phyloP scores from a whole-genome alignment of 169 alveolate species.

The Plasmodium gonderi region DNA sequence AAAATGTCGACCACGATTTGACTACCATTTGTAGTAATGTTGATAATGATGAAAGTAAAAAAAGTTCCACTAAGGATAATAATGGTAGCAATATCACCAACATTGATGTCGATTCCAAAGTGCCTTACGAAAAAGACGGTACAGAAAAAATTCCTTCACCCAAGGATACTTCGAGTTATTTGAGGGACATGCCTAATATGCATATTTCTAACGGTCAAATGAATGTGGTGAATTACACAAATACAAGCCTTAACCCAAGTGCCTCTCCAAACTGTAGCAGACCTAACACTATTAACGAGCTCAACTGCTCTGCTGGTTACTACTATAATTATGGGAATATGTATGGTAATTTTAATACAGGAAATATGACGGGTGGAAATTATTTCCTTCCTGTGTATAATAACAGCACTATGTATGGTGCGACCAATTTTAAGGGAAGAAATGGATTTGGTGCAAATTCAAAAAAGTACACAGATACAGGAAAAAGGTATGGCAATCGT shows the following conservation, averaged over 20 bases:
- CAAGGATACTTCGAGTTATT: not conserved
- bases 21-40: not conserved
- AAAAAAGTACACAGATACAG: slow-evolving; percentile 16
- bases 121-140: not conserved
- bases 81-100: not conserved
- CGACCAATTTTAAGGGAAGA: not conserved
- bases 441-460: not conserved
- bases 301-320: not conserved
- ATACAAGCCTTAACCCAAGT: not conserved
- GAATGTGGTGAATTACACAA: not conserved
- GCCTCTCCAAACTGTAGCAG: not conserved
- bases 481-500: slow-evolving; percentile 10
- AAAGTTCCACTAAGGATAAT: not conserved
- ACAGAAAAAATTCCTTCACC: not conserved
- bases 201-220: not conserved
- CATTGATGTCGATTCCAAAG: not conserved
- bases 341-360: not conserved
- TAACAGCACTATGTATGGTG: not conserved
- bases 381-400: slow-evolving; percentile 2
- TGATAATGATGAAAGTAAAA: not conserved
- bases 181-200: not conserved
- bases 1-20: not conserved
- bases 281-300: not conserved
- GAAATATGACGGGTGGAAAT: not conserved
- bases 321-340: not conserved